Evolutionary conservation across 2,329 filamentous ascomycete genomes (phyloP).

Genomic region (Colletotrichum tropicale): DNA sequence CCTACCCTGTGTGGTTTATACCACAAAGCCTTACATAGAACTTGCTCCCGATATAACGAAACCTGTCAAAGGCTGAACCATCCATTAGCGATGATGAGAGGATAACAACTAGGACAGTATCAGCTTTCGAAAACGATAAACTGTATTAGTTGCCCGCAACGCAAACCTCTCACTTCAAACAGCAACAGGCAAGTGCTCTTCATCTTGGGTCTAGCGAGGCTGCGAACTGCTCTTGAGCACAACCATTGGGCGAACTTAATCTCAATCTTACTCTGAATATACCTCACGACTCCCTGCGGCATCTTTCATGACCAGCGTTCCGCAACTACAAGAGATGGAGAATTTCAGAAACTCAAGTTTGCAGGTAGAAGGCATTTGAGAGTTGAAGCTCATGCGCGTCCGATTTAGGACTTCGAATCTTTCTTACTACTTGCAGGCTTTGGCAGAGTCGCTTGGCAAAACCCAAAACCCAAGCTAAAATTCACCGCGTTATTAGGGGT

Average conservation of each 20-base stretch:
- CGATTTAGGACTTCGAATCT: accelerated
- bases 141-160: neutral
- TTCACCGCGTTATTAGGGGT: accelerated
- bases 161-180: accelerated
- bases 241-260: neutral
- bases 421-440: neutral
- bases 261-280: neutral
- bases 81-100: neutral
- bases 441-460: neutral
- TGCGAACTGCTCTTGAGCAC: neutral
- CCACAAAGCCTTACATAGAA: neutral
- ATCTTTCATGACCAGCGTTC: neutral
- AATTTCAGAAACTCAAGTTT: neutral
- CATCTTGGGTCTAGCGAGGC: neutral
- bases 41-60: neutral
- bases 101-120: neutral
- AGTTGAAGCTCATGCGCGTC: neutral
- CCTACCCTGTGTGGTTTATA: accelerated
- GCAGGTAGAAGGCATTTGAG: neutral
- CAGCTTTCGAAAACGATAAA: neutral
- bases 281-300: neutral
- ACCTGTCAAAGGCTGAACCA: neutral
- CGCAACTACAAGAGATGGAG: neutral
- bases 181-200: neutral
- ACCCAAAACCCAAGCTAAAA: neutral